A percentile compares a stretch with the other conserved stretches of the same genome.
Evolutionary conservation across 495 filamentous ascomycete species (phyloP).

Genomic region (Penicillium dipodomyicola): DNA sequence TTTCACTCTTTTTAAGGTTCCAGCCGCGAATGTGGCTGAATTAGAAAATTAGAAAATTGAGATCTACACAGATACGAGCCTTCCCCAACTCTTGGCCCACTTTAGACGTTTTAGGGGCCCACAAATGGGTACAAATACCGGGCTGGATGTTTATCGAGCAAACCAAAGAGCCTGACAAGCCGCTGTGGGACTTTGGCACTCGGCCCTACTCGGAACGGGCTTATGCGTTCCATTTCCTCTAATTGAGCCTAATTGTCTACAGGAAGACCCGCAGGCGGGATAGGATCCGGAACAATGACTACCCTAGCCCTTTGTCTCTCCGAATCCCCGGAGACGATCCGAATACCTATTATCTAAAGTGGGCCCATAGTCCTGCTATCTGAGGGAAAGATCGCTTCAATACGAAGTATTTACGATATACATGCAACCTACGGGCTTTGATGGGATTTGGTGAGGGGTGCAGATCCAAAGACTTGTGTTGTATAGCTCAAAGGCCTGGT

Average conservation of each 20-base stretch:
- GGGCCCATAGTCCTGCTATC: background rate
- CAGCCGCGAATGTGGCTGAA: background rate
- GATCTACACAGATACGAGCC: constrained; percentile 19
- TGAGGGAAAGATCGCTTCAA: background rate
- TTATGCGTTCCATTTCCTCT: background rate
- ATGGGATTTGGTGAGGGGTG: no score
- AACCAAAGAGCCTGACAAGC: constrained; percentile 2
- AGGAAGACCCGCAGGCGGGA: background rate
- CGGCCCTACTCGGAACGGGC: background rate
- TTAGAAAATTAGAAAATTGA: constrained; percentile 1
- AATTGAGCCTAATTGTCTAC: background rate
- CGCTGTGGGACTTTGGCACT: constrained; percentile 17
- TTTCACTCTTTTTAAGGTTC: background rate
- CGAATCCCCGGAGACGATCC: background rate
- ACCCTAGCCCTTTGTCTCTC: background rate
- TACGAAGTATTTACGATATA: background rate
- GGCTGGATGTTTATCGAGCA: background rate
- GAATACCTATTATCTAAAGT: background rate
- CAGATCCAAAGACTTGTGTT: no score
- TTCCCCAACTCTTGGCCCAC: background rate
- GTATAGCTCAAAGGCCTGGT: background rate
- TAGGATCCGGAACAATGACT: background rate
- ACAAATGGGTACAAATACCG: no score
- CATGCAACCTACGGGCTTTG: no score
- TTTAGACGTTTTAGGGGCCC: background rate